These are phyloP conservation scores for Ziziphus jujuba DNA, from an alignment of 306 rosid species.

Conservation along the genomic window DNA sequence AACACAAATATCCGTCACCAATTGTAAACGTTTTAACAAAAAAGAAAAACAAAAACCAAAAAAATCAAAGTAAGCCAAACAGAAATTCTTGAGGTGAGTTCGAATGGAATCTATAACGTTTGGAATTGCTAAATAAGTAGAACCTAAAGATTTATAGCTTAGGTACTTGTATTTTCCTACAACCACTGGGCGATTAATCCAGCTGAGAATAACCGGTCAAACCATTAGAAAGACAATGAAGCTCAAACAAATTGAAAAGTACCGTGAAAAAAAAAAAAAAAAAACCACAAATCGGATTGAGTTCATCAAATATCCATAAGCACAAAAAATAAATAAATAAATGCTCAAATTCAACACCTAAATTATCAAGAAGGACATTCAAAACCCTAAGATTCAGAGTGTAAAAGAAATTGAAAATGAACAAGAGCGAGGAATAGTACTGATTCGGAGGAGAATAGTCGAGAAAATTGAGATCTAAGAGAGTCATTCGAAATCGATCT, in stretches of 20 bases:
- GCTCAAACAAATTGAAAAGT: neutral
- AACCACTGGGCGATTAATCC: slow-evolving; percentile 11
- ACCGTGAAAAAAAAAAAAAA: neutral
- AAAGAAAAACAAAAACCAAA: neutral
- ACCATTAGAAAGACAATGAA: neutral
- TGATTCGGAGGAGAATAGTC: slow-evolving; percentile 66
- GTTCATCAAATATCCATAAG: neutral
- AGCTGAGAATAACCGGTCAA: neutral
- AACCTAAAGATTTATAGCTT: neutral
- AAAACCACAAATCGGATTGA: neutral
- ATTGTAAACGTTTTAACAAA: slow-evolving; percentile 2
- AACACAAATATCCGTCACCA: neutral
- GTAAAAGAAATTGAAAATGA: neutral
- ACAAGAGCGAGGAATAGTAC: slow-evolving; percentile 26
- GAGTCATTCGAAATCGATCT: slow-evolving; percentile 42
- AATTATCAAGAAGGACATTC: slow-evolving; percentile 16
- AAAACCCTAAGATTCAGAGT: slow-evolving; percentile 16
- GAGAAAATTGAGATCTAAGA: slow-evolving; percentile 64
- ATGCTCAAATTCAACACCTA: neutral
- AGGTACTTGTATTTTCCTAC: slow-evolving; percentile 9
- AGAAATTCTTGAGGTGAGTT: neutral
- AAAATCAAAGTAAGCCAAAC: neutral
- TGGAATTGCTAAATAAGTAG: neutral
- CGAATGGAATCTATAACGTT: neutral
- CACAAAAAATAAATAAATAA: neutral